Conservation (phyloP, 495 filamentous ascomycete genomes). For the Penicillium cinerascens region DNA sequence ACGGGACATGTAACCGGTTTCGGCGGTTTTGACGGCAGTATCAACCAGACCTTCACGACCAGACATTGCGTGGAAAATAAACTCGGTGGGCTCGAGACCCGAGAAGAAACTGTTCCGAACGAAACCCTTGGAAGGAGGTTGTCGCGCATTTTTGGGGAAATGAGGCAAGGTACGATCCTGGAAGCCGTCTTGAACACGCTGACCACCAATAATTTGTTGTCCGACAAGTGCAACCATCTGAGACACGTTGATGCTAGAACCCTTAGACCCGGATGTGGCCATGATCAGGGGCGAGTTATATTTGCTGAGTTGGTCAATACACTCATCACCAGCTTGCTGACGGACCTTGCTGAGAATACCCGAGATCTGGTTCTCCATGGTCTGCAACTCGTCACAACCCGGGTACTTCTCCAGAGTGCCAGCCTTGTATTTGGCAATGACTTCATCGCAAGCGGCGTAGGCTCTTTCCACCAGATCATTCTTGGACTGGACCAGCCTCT, state of each 20-base stretch:
- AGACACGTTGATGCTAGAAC: slow-evolving; percentile 95
- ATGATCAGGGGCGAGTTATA: slow-evolving; percentile 95
- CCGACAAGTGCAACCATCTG: slow-evolving; percentile 98
- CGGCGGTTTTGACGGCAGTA: slow-evolving; percentile 98
- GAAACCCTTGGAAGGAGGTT: slow-evolving; percentile 93
- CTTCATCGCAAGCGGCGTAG: slow-evolving; percentile 74
- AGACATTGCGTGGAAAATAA: slow-evolving; percentile 97
- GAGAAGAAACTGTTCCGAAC: slow-evolving; percentile 96
- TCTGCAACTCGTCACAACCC: slow-evolving; percentile 86
- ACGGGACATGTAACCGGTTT: slow-evolving; percentile 98
- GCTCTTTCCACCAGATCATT: slow-evolving; percentile 70
- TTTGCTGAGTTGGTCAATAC: slow-evolving; percentile 82
- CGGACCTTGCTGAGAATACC: slow-evolving; percentile 89
- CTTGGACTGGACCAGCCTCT: slow-evolving; percentile 64
- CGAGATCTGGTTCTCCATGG: slow-evolving; percentile 85
- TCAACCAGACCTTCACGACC: slow-evolving; percentile 98
- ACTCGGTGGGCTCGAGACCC: slow-evolving; percentile 84
- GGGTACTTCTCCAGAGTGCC: slow-evolving; percentile 77
- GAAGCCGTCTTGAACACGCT: slow-evolving; percentile 93
- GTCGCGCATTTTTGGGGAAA: slow-evolving; percentile 87
- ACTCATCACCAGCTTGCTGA: slow-evolving; percentile 84
- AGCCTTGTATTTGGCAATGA: slow-evolving; percentile 76
- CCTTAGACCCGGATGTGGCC: slow-evolving; percentile 95
- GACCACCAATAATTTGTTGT: slow-evolving; percentile 93
- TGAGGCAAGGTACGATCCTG: slow-evolving; percentile 92